A percentile compares a stretch with the other conserved stretches of the same genome.
Evolutionary conservation across 257 asterid species (phyloP).

Genomic region (Craterostigma plantagineum): DNA sequence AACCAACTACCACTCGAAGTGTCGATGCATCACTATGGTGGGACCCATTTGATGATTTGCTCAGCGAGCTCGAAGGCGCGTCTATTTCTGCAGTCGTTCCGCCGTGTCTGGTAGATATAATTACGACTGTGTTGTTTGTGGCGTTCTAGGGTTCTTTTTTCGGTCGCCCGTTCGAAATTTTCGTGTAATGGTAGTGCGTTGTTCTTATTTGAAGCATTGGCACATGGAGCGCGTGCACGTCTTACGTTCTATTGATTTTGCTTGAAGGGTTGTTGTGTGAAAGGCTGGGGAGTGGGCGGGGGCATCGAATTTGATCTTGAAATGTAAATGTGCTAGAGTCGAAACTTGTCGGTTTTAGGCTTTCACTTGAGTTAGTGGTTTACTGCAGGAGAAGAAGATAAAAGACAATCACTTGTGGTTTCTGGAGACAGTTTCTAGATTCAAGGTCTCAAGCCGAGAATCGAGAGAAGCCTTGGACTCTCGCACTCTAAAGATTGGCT

Average conservation of each 20-base stretch:
- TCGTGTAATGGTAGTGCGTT: not conserved
- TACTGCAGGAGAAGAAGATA: slow-evolving; percentile 49
- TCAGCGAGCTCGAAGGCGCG: slow-evolving; percentile 56
- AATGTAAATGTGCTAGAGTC: slow-evolving; percentile 5
- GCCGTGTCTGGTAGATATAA: slow-evolving; percentile 28
- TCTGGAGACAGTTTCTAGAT: slow-evolving; percentile 29
- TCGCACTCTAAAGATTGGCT: slow-evolving; percentile 32
- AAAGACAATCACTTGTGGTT: slow-evolving; percentile 69
- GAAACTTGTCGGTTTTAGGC: slow-evolving; percentile 4
- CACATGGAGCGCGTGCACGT: too few species aligned
- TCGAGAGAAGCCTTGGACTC: slow-evolving; percentile 76
- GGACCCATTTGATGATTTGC: slow-evolving; percentile 60
- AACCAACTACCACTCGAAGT: slow-evolving; percentile 13
- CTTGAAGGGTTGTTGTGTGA: not conserved
- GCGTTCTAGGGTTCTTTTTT: not conserved
- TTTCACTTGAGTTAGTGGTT: not conserved
- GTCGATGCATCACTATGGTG: slow-evolving; percentile 84
- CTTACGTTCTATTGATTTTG: too few species aligned
- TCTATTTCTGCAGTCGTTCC: slow-evolving; percentile 38
- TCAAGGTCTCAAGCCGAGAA: slow-evolving; percentile 52
- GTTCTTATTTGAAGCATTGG: slow-evolving; percentile 3
- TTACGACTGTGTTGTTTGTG: not conserved
- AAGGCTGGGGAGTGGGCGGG: slow-evolving; percentile 3
- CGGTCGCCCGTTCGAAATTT: not conserved
- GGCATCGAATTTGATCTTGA: not conserved